Conservation (phyloP, 192 early-diverging fungal genomes). For the Coemansia sp. region DNA sequence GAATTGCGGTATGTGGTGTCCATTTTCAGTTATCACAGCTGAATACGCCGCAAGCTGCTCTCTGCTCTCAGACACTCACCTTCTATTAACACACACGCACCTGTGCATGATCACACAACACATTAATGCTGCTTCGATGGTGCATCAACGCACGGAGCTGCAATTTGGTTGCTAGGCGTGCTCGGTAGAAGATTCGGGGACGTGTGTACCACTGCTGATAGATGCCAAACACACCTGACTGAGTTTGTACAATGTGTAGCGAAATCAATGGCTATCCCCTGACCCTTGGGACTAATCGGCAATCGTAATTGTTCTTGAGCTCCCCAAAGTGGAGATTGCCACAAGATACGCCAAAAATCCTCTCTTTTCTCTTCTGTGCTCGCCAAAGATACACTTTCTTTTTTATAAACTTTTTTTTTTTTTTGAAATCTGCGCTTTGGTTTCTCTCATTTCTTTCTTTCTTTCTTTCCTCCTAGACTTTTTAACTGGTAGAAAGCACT, state of each 20-base stretch:
- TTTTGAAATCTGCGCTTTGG: constrained; percentile 11
- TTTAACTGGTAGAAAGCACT: neutral
- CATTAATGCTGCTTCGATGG: neutral
- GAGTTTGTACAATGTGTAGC: neutral
- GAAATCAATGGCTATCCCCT: neutral
- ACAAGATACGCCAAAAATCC: neutral
- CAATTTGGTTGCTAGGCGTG: neutral
- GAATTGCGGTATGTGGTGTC: neutral
- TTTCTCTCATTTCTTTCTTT: constrained; percentile 7
- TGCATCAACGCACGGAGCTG: neutral
- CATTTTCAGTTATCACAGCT: neutral
- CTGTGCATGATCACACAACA: neutral
- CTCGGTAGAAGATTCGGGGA: neutral
- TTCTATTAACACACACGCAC: neutral
- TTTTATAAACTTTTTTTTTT: neutral
- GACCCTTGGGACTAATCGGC: neutral
- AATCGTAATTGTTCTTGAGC: neutral
- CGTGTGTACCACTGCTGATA: neutral
- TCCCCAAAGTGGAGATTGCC: neutral
- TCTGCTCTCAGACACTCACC: neutral
- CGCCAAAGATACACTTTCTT: neutral
- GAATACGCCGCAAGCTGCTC: neutral
- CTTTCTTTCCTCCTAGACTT: neutral
- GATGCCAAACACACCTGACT: neutral
- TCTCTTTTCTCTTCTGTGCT: neutral